Conservation (phyloP, 176 grass and related monocot genomes). For the Carex scoparia region DNA sequence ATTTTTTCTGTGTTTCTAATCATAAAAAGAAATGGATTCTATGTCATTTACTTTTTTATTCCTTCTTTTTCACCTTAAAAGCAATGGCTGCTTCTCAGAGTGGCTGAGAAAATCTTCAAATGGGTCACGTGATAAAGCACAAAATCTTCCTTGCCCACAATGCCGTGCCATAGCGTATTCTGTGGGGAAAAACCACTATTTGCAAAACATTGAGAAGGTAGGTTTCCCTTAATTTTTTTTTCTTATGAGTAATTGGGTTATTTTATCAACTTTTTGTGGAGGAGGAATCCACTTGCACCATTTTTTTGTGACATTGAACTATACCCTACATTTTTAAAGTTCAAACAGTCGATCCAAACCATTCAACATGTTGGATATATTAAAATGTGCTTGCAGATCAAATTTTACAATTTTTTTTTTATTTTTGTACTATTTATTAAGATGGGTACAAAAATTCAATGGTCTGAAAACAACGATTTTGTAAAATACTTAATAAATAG, state of each 20-base stretch:
- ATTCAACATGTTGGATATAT: no score
- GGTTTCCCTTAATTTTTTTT: background rate
- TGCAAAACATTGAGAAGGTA: conserved; percentile 93
- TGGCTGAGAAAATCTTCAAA: conserved; percentile 88
- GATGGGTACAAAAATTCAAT: no score
- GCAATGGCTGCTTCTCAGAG: conserved; percentile 98
- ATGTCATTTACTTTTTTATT: conserved; percentile 23
- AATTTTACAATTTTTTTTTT: no score
- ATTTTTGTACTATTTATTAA: no score
- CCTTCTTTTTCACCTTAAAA: conserved; percentile 27
- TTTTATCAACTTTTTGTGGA: conserved; percentile 14
- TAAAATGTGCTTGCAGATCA: no score
- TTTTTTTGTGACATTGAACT: no score
- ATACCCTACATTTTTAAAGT: no score
- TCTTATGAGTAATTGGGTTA: conserved; percentile 3
- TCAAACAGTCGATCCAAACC: no score
- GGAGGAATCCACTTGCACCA: no score
- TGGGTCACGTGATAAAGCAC: conserved; percentile 38
- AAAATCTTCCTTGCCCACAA: conserved; percentile 69
- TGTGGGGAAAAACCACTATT: conserved; percentile 92
- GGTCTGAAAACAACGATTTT: no score
- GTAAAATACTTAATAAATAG: no score
- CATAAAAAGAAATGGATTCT: background rate
- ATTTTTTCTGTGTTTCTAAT: background rate
- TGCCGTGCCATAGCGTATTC: conserved; percentile 78